Conservation (phyloP, 768 basidiomycete genomes). For the Collybiopsis confluens region DNA sequence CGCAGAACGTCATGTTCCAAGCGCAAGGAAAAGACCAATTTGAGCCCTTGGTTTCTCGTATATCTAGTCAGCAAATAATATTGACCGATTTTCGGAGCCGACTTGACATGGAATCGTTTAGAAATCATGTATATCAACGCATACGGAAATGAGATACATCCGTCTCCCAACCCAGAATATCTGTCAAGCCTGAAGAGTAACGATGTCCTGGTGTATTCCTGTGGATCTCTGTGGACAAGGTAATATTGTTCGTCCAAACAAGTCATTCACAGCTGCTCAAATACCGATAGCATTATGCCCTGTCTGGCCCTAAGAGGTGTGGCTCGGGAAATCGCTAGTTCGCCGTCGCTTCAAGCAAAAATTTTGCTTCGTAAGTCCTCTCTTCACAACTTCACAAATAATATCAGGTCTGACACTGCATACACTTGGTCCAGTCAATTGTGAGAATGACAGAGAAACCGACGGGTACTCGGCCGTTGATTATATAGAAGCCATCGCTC, state of each 20-base stretch:
- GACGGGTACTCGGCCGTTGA: slow-evolving; percentile 78
- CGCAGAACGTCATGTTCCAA: slow-evolving; percentile 65
- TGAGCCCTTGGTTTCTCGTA: slow-evolving; percentile 55
- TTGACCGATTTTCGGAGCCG: not conserved
- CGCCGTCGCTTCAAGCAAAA: slow-evolving; percentile 68
- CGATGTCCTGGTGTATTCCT: slow-evolving; percentile 82
- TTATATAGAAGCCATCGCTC: slow-evolving; percentile 71
- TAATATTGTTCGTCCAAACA: slow-evolving; percentile 16
- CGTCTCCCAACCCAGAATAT: slow-evolving; percentile 80
- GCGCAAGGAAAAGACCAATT: slow-evolving; percentile 48
- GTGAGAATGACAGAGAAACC: slow-evolving; percentile 87
- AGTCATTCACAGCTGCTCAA: not conserved
- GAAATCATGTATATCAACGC: slow-evolving; percentile 87
- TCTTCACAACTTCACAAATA: no score
- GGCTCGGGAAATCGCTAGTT: slow-evolving; percentile 71
- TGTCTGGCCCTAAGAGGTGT: slow-evolving; percentile 85
- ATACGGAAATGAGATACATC: slow-evolving; percentile 90
- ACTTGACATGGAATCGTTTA: slow-evolving; percentile 19
- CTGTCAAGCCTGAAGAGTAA: slow-evolving; percentile 54
- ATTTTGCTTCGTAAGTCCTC: slow-evolving; percentile 80
- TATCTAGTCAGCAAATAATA: slow-evolving; percentile 46
- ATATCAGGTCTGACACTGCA: no score
- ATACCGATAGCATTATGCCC: slow-evolving; percentile 68
- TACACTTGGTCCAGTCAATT: slow-evolving; percentile 58
- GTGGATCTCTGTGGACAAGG: slow-evolving; percentile 95